Conservation (phyloP, 495 filamentous ascomycete genomes). For the Chaetomidium leptoderma region DNA sequence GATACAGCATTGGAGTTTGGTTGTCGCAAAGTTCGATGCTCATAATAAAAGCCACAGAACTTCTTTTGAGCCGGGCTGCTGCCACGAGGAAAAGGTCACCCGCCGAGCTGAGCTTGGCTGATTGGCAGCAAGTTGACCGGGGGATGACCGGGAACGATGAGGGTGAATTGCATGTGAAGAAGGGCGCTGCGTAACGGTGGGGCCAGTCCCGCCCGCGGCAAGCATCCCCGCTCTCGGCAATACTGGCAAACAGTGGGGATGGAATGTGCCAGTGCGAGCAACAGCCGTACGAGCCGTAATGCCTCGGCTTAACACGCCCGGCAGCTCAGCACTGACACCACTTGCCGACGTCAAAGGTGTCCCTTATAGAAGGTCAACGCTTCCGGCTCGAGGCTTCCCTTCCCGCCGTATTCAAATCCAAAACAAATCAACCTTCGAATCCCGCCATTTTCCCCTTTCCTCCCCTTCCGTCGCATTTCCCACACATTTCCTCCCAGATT, state of each 20-base stretch:
- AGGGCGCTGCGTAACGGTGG: neutral
- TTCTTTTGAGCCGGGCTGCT: no score
- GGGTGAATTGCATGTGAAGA: constrained; percentile 17
- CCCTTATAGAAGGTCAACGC: constrained; percentile 13
- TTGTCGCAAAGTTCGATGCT: no score
- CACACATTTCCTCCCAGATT: constrained; percentile 11
- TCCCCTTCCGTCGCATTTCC: constrained; percentile 7
- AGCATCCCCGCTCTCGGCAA: constrained; percentile 29
- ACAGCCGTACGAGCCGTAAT: constrained; percentile 16
- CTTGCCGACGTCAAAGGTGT: constrained; percentile 23
- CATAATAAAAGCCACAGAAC: no score
- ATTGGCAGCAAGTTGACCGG: neutral
- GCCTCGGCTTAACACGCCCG: constrained; percentile 26
- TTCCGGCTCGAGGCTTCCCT: constrained; percentile 6
- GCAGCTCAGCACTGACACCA: constrained; percentile 16
- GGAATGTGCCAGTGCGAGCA: constrained; percentile 12
- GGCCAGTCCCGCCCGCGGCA: neutral
- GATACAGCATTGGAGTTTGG: no score
- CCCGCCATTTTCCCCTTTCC: constrained; percentile 2
- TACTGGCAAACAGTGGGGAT: constrained; percentile 8
- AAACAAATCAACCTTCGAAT: neutral
- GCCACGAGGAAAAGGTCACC: constrained; percentile 17
- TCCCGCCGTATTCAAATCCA: neutral
- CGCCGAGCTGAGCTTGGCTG: neutral
- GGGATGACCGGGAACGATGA: neutral